Evolutionary conservation across 2,329 filamentous ascomycete genomes (phyloP), one percentile per base, ranked within the genome.

Genomic region (Botrytis cinerea): DNA sequence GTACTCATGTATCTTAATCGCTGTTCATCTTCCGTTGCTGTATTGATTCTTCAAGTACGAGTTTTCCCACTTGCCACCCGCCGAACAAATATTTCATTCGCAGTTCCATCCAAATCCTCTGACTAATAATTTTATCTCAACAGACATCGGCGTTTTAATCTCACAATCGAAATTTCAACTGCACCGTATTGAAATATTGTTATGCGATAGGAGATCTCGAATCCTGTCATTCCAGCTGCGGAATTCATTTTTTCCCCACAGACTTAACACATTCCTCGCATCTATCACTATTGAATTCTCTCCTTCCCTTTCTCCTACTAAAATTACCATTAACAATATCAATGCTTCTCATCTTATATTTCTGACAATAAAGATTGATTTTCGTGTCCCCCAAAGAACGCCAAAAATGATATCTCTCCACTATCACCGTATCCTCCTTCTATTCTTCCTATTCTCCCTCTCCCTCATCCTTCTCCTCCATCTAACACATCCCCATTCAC

Each of bases 361-460:
- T 2, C 43, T 14, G 14, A 45, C 12, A 9, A 45, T 14, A 16
- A 16, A 14, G 43, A 14, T 28, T 12, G 2, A 54, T 14, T 54
- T 28, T 25, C n/a, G 18, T 32, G n/a, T 3, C 0, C 14, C 1
- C n/a, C 51, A 1, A 9, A 18, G 8, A 0, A 14, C n/a, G 8
- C 7, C n/a, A 28, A n/a, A 16, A 51, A 48, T 68, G 22, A 32
- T 68, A 51, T 51, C 64, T 25, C 45, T 68, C 45, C 64, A 68
- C 46, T 40, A 68, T 22, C 45, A 68, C 32, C 64, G 64, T 14
- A 68, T 68, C 20, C 4, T 40, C 25, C 32, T 54, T 6, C 16
- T 54, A 0, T 1, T 46, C 14, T 16, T 54, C 8, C 45, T 68
- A 4, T 16, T 68, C 3, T 7, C 40, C 6, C 6, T 28, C 25